These are phyloP conservation scores for Myrica gale DNA, from an alignment of 306 rosid species.

Conservation along the genomic window DNA sequence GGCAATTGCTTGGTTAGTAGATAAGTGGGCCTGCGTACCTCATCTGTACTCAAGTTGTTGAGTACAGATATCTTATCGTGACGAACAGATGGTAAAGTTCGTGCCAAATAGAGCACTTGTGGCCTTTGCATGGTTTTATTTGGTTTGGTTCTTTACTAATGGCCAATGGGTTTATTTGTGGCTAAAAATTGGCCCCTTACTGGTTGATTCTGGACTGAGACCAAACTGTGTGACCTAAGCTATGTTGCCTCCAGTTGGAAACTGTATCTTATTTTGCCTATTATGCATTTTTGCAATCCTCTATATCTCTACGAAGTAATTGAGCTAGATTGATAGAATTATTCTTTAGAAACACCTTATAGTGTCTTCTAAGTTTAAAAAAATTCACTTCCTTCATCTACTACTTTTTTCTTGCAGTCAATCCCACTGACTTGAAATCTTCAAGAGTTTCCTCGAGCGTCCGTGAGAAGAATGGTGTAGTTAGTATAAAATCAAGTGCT, in stretches of 20 bases:
- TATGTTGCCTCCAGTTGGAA: not conserved
- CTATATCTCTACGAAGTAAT: not conserved
- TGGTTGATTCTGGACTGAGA: slow-evolving; percentile 9
- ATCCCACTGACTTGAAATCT: slow-evolving; percentile 38
- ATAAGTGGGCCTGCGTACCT: not conserved
- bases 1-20: not conserved
- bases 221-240: not conserved
- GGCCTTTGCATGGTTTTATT: not conserved
- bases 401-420: slow-evolving; percentile 40
- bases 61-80: not conserved
- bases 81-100: not conserved
- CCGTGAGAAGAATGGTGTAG: slow-evolving; percentile 35
- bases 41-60: not conserved
- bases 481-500: slow-evolving; percentile 30
- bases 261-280: not conserved
- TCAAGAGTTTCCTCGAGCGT: slow-evolving; percentile 38
- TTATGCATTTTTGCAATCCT: not conserved
- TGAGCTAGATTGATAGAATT: not conserved
- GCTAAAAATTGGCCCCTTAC: not conserved
- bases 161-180: not conserved
- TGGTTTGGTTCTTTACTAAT: slow-evolving; percentile 12
- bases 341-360: not conserved
- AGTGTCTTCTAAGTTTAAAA: not conserved
- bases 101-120: not conserved
- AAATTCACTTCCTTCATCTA: slow-evolving; percentile 11